Base-by-base conservation (phyloP, 139 green algal genomes). In the Closterium sp. region DNA sequence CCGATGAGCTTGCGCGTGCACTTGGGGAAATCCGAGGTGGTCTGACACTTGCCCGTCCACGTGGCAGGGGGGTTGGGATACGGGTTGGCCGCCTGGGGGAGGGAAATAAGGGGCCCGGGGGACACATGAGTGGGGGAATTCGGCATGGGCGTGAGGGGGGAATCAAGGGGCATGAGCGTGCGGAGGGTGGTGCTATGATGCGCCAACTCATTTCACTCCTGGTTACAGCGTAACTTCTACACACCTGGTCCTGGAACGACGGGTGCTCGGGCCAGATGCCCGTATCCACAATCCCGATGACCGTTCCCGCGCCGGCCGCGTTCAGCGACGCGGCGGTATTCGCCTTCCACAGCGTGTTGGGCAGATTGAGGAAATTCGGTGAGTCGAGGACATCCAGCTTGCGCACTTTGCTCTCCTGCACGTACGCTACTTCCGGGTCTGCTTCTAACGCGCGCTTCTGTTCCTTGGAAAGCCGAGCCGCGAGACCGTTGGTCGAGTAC, bases 1-100 rank as follows among this genome's bases (percentile, higher is more conserved):
- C 87, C 32, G 10, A 89, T 31, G 28, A 89, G 28, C 87, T 89
- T 89, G 9, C 32, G 31, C 31, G 31, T 89, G 87, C 87, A 89
- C 31, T 31, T 42, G 87, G 87, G 87, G 87, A 89, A 89, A 17
- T 89, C 87, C 11, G 29, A 17, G 24, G 87, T 89, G 29, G 28
- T 34, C 31, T 62, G 29, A 31, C 87, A 89, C 31, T 34, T 42
- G 31, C 87, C 87, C 29, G 24, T 34, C 87, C 87, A 89, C 85
- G 28, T 31, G 28, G 85, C 85, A 21, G 85, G 85, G 7, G 85
- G 85, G 85, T 30, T 2, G 3, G 28, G 28, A 19, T 87, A 87
- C 85, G 85, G 85, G 28, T 87, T 87, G n/a, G 62, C 27, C 5
- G 62, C 62, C 62, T 79, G 17, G 17, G 50, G 10, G 50, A 70